Percentiles rank a stretch among this genome's conserved stretches.
phyloP scores from a whole-genome alignment of 441 rosid species.

The Corymbia calophylla region DNA sequence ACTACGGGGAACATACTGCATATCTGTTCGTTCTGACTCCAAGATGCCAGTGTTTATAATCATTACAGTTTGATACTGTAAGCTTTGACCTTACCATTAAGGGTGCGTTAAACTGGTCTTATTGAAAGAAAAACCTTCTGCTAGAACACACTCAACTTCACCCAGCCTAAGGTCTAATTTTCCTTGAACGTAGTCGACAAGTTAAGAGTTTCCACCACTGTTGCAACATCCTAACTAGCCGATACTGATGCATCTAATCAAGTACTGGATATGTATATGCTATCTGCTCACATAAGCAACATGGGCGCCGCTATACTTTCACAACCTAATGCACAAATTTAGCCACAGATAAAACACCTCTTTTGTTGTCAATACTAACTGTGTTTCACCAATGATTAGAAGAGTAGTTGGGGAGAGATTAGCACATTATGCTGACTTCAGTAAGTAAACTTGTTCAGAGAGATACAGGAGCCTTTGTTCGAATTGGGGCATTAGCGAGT shows the following conservation, averaged over 20 bases:
- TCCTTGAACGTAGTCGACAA: background rate
- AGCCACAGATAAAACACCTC: background rate
- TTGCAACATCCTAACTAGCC: background rate
- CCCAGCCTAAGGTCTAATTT: background rate
- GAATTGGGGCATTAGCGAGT: fast-evolving
- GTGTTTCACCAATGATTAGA: background rate
- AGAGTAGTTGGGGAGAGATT: background rate
- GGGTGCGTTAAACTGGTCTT: background rate
- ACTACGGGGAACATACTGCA: background rate
- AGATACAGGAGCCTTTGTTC: background rate
- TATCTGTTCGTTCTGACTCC: background rate
- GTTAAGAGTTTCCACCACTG: background rate
- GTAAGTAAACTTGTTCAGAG: background rate
- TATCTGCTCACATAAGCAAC: background rate
- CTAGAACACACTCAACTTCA: background rate
- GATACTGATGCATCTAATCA: fast-evolving
- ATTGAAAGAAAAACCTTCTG: background rate
- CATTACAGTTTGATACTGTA: background rate
- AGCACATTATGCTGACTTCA: background rate
- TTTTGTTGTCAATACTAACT: background rate
- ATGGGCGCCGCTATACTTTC: background rate
- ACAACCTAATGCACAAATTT: fast-evolving
- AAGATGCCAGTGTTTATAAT: background rate
- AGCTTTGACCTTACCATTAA: background rate
- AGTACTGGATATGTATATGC: background rate